phyloP scores from a whole-genome alignment of 1,284 basidiomycete species.

The Sparassis latifolia region DNA sequence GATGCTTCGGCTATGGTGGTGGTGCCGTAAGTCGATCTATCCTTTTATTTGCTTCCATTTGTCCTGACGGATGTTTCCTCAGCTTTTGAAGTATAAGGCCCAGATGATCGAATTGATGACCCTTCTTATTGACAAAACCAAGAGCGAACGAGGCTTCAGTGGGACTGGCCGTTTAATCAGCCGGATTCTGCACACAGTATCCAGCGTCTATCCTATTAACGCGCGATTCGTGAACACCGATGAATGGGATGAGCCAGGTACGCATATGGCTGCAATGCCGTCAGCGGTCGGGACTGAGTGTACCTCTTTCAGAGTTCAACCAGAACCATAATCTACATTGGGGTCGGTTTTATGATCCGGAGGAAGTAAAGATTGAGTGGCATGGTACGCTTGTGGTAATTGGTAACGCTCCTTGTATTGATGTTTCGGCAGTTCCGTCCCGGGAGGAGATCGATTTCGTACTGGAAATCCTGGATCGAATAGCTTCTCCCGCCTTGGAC shows the following conservation, averaged over 20 bases:
- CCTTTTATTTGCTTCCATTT: not conserved
- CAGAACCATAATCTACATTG: constrained; percentile 72
- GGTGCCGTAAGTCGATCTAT: constrained; percentile 37
- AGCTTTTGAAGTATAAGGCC: constrained; percentile 70
- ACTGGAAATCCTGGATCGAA: constrained; percentile 69
- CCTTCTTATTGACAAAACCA: constrained; percentile 73
- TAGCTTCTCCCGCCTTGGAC: constrained; percentile 63
- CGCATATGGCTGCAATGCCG: not conserved
- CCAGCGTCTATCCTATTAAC: constrained; percentile 76
- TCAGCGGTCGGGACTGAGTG: not conserved
- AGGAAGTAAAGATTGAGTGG: constrained; percentile 86
- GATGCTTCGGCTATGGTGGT: constrained; percentile 72
- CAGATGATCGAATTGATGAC: constrained; percentile 66
- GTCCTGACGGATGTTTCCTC: not conserved
- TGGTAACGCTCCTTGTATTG: not conserved
- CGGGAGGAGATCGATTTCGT: constrained; percentile 76
- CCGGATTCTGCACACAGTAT: constrained; percentile 73
- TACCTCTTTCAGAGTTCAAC: constrained; percentile 53
- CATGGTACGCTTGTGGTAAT: constrained; percentile 46
- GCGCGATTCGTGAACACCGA: constrained; percentile 79
- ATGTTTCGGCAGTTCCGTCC: constrained; percentile 48
- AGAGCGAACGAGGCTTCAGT: constrained; percentile 87
- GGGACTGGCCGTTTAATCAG: constrained; percentile 78
- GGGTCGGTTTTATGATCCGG: constrained; percentile 78
- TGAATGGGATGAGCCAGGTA: constrained; percentile 78